A percentile compares a stretch with the other conserved stretches of the same genome.
phyloP scores from a whole-genome alignment of 2,329 filamentous ascomycete species.

The Karstenula rhodostoma region DNA sequence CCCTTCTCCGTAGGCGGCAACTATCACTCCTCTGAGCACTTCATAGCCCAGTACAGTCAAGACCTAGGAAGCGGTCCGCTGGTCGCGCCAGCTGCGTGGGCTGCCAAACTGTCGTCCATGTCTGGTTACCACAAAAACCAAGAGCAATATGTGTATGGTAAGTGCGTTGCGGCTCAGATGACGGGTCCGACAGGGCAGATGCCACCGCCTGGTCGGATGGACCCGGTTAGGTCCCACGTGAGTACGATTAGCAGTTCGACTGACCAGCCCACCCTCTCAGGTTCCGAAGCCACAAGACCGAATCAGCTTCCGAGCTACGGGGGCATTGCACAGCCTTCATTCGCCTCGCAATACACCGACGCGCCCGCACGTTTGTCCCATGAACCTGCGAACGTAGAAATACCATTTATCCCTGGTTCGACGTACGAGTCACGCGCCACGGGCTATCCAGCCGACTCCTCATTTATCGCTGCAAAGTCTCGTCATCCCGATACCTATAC shows the following conservation, averaged over 20 bases:
- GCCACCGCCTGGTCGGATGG: slow-evolving; percentile 47
- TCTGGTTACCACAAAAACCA: slow-evolving; percentile 81
- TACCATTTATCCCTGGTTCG: slow-evolving; percentile 57
- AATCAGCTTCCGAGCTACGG: slow-evolving; percentile 64
- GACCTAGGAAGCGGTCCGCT: slow-evolving; percentile 59
- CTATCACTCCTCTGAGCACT: slow-evolving; percentile 30
- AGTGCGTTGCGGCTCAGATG: slow-evolving; percentile 59
- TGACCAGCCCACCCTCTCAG: slow-evolving; percentile 58
- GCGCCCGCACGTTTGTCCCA: slow-evolving; percentile 60
- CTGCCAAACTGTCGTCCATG: slow-evolving; percentile 71
- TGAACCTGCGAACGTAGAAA: slow-evolving; percentile 55
- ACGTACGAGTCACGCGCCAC: slow-evolving; percentile 58
- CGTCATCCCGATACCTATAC: slow-evolving; percentile 61
- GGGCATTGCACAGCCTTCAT: slow-evolving; percentile 59
- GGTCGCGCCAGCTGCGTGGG: slow-evolving; percentile 49
- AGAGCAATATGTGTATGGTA: slow-evolving; percentile 81
- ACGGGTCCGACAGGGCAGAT: slow-evolving; percentile 44
- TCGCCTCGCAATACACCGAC: slow-evolving; percentile 58
- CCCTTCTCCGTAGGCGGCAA: slow-evolving; percentile 39
- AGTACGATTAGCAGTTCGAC: slow-evolving; percentile 49
- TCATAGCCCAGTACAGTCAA: slow-evolving; percentile 42
- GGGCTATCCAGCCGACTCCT: slow-evolving; percentile 57
- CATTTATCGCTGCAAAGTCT: slow-evolving; percentile 65
- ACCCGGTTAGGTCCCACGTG: slow-evolving; percentile 48
- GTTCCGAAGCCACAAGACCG: slow-evolving; percentile 67